phyloP scores from a whole-genome alignment of 129 eudicot species.

The Flaveria linearis region DNA sequence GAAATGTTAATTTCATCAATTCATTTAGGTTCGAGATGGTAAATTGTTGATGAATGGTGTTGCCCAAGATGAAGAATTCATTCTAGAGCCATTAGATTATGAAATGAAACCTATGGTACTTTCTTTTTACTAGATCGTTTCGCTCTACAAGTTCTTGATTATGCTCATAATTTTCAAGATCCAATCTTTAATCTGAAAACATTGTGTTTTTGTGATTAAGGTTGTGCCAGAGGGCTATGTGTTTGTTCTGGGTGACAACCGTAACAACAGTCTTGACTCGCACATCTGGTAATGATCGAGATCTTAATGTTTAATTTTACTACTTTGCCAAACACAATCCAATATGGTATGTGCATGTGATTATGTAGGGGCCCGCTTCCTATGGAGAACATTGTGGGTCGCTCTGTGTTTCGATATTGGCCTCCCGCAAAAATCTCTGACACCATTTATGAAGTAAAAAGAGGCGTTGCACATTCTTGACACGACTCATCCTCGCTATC shows the following conservation, averaged over 20 bases:
- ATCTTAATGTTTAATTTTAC: background rate
- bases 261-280: constrained; percentile 91
- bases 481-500: constrained; percentile 18
- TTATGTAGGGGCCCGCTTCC: constrained; percentile 94
- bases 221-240: constrained; percentile 93
- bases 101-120: constrained; percentile 81
- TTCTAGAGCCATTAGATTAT: constrained; percentile 81
- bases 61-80: constrained; percentile 84
- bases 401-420: constrained; percentile 93
- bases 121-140: constrained; percentile 14
- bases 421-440: constrained; percentile 80
- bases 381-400: constrained; percentile 69
- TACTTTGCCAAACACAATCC: background rate
- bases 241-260: constrained; percentile 96
- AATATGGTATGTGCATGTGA: background rate
- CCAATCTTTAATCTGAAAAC: background rate
- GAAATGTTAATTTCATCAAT: background rate
- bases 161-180: constrained; percentile 13
- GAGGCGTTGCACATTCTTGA: constrained; percentile 54
- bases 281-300: constrained; percentile 63
- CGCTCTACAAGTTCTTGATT: background rate
- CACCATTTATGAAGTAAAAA: constrained; percentile 55
- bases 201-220: constrained; percentile 37
- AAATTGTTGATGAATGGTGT: constrained; percentile 65
- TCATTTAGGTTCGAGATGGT: constrained; percentile 68